Evolutionary conservation across 139 green algal genomes (phyloP), one percentile per base, ranked within the genome.

Genomic region (Chlorella ohadii): DNA sequence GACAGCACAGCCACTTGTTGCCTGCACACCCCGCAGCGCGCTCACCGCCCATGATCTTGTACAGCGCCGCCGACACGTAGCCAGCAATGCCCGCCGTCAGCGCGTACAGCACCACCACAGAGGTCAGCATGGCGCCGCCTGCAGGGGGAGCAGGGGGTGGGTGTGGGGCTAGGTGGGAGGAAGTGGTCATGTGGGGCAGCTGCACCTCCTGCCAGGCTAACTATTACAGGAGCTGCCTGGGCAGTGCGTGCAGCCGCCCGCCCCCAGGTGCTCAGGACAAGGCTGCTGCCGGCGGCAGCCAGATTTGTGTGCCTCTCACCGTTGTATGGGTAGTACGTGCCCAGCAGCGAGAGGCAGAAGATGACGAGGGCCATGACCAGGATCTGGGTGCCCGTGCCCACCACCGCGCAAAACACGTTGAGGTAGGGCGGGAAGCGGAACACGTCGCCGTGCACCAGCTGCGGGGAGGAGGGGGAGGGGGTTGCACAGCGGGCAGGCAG

Each of bases 301-400:
- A n/a, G n/a, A n/a, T n/a, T n/a, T n/a, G n/a, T n/a, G n/a, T n/a
- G n/a, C 23, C 23, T 4, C 57, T 13, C 67, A 22, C 96, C 89
- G 87, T 98, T 98, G 92, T 98, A 98, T n/a, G 96, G 96, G 87
- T 98, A 97, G 91, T 97, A 99, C 9, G 92, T 81, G 55, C 95
- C 96, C 73, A 97, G 87, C 56, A 98, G 92, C 4, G 95, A 85
- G 51, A 99, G 88, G 28, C 71, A 78, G 77, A 98, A 98, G 67
- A 98, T 94, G 85, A 87, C 89, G 47, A 98, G 75, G 31, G 90
- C 87, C 72, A 98, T 92, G 25, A 92, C 92, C 56, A 98, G 81
- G 39, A 97, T 83, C 91, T 96, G 95, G 12, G 88, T 92, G 64
- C 96, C 96, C 0, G 92, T 93, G 72, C 96, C 96, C 47, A 98